These are phyloP conservation scores for Inga oerstediana DNA, from an alignment of 306 rosid genomes.

Conservation along the genomic window DNA sequence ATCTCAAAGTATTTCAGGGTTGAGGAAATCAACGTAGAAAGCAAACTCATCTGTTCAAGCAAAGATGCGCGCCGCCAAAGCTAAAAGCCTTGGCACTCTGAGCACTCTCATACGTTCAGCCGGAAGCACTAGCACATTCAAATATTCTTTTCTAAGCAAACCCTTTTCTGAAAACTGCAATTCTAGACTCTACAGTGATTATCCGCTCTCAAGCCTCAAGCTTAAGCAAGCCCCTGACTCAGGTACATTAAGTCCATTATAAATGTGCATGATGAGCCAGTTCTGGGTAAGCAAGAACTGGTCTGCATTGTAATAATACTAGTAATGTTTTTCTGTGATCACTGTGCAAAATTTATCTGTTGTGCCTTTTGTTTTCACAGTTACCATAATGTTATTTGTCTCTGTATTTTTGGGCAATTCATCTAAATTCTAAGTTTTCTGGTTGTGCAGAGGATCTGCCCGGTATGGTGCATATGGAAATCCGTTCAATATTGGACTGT, in stretches of 20 bases:
- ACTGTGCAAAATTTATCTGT: not conserved
- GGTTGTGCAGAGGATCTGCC: constrained; percentile 53
- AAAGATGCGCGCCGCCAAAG: constrained; percentile 47
- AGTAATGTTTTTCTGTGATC: not conserved
- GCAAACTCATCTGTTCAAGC: not conserved
- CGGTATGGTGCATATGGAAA: constrained; percentile 29
- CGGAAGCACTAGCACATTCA: constrained; percentile 18
- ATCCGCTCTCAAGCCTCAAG: constrained; percentile 41
- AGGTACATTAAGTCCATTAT: constrained; percentile 39
- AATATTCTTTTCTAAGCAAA: constrained; percentile 11
- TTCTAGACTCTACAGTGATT: not conserved
- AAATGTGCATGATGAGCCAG: not conserved
- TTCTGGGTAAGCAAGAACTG: constrained; percentile 17
- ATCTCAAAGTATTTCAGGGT: not conserved
- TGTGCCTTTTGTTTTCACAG: not conserved
- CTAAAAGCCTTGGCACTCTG: constrained; percentile 40
- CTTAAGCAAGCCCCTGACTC: constrained; percentile 41
- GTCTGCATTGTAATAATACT: not conserved
- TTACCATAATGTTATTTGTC: not conserved
- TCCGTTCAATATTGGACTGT: constrained; percentile 56
- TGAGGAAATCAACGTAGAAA: not conserved
- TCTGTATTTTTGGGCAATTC: not conserved
- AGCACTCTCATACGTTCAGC: constrained; percentile 30
- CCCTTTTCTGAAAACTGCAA: not conserved
- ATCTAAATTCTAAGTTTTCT: not conserved